Base-by-base conservation (phyloP, 305 asterid genomes). In the Fraxinus baroniana region DNA sequence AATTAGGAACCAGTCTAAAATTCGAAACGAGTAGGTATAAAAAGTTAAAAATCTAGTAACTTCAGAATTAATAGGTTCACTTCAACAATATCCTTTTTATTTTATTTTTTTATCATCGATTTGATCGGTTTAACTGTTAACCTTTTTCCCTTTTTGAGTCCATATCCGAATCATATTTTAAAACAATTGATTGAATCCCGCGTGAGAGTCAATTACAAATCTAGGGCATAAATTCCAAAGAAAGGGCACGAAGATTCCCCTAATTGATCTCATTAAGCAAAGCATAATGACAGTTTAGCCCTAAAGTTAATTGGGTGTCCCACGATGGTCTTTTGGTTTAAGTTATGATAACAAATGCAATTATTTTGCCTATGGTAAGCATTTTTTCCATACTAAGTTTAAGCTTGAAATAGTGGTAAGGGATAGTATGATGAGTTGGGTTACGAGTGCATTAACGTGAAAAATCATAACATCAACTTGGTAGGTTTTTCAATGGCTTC, bases 321-420 rank as follows among this genome's bases (percentile, higher is more conserved):
- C 85, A 85, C 86, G 79, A 86, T 41, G 52, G 52, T 41, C 52
- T 41, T 41, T 41, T 10, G 52, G 52, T 9, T 41, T 0, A 41
- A 15, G 52, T 41, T 41, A 85, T 81, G 85, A 86, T 84, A 85
- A 84, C 86, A 84, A 82, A 80, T 81, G 79, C 80, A 79, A 91
- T 89, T 74, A 83, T 84, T 83, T 78, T 76, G 84, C 83, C 81
- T 79, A 87, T 79, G 85, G 81, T 87, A 74, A 81, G 83, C 84
- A 88, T 81, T 77, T 77, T 82, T 75, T 66, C 52, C 52, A 41
- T 80, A 86, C 84, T 84, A 81, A 81, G 83, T 85, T 74, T 77
- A 79, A 84, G 82, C 80, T 82, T 79, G 82, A 81, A 85, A 85
- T 79, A 62, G 84, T 81, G 33, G 85, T 36, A 46, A 83, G 24